A percentile compares a stretch with the other conserved stretches of the same genome.
Conservation (phyloP, 208 protist species). For the Trypanosoma cruzi region DNA sequence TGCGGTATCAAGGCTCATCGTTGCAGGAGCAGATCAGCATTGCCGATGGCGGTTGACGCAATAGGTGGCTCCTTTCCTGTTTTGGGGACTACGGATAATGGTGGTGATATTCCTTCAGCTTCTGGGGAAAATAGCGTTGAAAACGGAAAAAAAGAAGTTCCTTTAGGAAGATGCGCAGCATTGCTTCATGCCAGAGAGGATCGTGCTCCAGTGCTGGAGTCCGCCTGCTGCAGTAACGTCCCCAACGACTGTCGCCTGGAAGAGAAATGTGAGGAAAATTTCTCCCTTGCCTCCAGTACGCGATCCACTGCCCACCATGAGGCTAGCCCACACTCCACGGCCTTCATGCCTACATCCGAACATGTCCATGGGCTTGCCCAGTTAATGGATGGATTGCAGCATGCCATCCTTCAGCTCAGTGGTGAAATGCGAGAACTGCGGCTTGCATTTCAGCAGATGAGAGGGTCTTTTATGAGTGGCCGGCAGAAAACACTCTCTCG, state of each 20-base stretch:
- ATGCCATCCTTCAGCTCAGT: constrained; percentile 15
- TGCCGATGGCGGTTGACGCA: background rate
- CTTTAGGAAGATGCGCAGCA: background rate
- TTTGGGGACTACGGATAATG: background rate
- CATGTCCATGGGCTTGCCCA: background rate
- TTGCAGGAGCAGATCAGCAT: background rate
- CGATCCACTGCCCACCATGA: background rate
- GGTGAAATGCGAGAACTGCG: constrained; percentile 11
- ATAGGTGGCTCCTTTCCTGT: background rate
- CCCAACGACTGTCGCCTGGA: background rate
- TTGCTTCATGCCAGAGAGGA: background rate
- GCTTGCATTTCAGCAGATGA: background rate
- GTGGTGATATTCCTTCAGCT: background rate
- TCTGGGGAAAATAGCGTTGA: background rate
- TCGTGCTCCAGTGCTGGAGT: background rate
- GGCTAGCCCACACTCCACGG: background rate
- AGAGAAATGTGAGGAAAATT: background rate
- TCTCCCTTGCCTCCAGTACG: background rate
- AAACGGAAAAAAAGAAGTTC: background rate
- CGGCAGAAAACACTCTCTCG: background rate
- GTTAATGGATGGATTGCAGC: constrained; percentile 1
- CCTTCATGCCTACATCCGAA: background rate
- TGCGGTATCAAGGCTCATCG: background rate
- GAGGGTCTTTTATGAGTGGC: too few relatives aligned
- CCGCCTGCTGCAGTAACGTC: too few relatives aligned